phyloP scores from a whole-genome alignment of 208 protist species.

The Trichomonas gallinae region DNA sequence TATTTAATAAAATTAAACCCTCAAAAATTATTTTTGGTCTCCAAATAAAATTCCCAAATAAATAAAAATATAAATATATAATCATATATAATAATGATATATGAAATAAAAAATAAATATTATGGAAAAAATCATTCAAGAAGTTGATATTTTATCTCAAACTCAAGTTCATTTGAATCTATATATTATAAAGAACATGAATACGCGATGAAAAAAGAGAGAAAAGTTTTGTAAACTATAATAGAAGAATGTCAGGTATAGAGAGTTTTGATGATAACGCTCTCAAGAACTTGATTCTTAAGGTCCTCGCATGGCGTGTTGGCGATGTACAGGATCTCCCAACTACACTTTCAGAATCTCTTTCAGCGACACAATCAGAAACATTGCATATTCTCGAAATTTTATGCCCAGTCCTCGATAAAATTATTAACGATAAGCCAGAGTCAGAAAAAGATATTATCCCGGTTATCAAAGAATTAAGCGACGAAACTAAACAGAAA shows the following conservation, averaged over 20 bases:
- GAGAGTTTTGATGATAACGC: neutral
- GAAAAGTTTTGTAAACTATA: neutral
- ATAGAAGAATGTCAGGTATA: neutral
- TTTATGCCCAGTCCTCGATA: neutral
- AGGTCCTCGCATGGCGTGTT: neutral
- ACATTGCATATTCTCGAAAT: neutral
- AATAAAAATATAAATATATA: no score
- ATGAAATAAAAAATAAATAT: no score
- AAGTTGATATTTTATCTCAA: no score
- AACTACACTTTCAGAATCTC: neutral
- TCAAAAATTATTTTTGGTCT: no score
- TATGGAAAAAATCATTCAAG: no score
- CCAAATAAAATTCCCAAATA: no score
- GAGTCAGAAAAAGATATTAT: neutral
- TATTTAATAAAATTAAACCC: no score
- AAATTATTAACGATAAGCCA: neutral
- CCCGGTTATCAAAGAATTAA: neutral
- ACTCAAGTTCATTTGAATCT: no score
- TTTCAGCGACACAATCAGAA: neutral
- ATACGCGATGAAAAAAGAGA: no score
- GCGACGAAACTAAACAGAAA: no score
- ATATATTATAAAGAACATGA: no score
- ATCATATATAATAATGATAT: no score
- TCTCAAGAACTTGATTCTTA: neutral
- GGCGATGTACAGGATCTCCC: neutral